Conservation (phyloP, 441 rosid species). For the Corymbia citriodora region DNA sequence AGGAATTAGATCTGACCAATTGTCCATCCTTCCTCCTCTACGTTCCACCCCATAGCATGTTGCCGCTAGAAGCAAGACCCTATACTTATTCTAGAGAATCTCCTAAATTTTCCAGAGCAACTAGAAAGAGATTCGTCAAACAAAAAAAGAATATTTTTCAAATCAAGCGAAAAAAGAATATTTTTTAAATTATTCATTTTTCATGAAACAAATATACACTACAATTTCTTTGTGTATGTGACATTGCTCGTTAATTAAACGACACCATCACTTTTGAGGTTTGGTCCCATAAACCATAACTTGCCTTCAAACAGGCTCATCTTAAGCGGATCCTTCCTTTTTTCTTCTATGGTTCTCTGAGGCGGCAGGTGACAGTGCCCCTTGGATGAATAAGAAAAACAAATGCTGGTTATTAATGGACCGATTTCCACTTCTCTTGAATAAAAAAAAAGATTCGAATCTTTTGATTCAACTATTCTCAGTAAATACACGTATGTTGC, state of each 20-base stretch:
- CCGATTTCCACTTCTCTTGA: background rate
- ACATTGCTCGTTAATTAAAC: background rate
- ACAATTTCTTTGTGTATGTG: no score
- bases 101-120: no score
- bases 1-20: no score
- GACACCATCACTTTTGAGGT: fast-evolving
- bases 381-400: background rate
- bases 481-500: background rate
- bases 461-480: background rate
- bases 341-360: background rate
- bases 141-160: no score
- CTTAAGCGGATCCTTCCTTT: background rate
- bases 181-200: no score
- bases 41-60: no score
- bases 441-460: background rate
- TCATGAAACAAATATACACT: no score
- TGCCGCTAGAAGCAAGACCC: no score
- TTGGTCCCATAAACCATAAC: background rate
- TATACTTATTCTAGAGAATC: no score
- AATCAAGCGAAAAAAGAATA: no score
- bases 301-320: background rate
- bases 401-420: background rate
- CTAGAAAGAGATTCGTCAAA: no score
- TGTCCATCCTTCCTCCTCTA: no score
- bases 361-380: background rate